Base-by-base conservation (phyloP, 1,139 yeast species). In the Saccharomyces pastorianus region DNA sequence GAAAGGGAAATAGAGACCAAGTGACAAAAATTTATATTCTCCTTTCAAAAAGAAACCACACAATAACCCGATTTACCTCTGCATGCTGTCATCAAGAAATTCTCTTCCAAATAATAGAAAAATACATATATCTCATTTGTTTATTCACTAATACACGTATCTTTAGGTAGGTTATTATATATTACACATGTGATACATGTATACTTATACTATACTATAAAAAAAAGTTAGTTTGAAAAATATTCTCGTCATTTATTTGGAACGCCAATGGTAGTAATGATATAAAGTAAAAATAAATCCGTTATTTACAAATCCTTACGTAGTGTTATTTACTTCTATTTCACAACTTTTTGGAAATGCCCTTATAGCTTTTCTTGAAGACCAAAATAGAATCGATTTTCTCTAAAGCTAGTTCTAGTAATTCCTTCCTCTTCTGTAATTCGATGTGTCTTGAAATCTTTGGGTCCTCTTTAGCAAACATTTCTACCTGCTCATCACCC, bases 391-490 rank as follows among this genome's bases (percentile, higher is more conserved):
- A 85, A 64, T 93, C 97, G 56, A 95, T 89, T 72, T 88, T 93
- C 56, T 76, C 79, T 64, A 91, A 71, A 0, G 98, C 99, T 55
- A 87, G 74, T 61, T 89, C 95, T 55, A 95, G 77, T 56, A 90
- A 73, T 63, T 90, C 97, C 69, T 93, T 91, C 52, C 97, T 81
- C 69, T 89, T 95, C 70, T 95, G 99, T 58, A 95, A 74, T 65
- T 93, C 97, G 61, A 95, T 87, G 65, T 95, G 99, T 61, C 85
- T 81, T 67, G 85, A 85, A 56, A 93, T 82, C 72, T 85, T 88
- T 14, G 96, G 95, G 72, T 95, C 99, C 70, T 95, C 98, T 65
- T 89, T 89, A 0, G 99, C 99, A 73, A 91, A 88, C 56, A 74
- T 73, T 65, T 91, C 98, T 56, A 93, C 79, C 65, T 91, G 95